Conservation (phyloP, 73 alveolate species). For the Breviolum minutum region DNA sequence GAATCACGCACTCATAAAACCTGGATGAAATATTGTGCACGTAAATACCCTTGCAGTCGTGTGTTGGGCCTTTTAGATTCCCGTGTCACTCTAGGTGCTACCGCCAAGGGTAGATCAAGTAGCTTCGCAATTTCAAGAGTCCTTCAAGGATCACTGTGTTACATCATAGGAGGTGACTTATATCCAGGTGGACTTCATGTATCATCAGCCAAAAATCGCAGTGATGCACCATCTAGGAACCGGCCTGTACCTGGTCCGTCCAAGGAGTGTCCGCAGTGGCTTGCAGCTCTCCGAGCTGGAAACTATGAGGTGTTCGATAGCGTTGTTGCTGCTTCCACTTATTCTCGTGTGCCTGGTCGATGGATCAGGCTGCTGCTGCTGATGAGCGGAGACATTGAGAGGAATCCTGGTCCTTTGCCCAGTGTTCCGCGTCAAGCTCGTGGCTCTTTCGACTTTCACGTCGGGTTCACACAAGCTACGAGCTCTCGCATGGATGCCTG, state of each 20-base stretch:
- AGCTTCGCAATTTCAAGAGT: neutral
- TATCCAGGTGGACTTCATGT: neutral
- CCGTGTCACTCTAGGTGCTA: neutral
- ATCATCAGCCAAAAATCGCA: neutral
- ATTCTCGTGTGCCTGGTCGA: neutral
- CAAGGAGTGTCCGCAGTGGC: neutral
- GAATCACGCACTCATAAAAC: neutral
- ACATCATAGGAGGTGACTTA: neutral
- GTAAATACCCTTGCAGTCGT: neutral
- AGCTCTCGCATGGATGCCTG: neutral
- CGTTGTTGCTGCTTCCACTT: neutral
- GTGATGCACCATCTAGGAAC: neutral
- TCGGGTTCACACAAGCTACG: neutral
- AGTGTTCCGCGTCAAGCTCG: neutral
- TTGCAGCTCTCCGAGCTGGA: neutral
- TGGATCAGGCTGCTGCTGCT: conserved; percentile 13
- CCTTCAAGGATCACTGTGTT: neutral
- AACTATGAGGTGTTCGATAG: neutral
- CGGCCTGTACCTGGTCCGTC: neutral
- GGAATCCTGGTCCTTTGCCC: neutral
- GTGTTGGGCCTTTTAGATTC: neutral
- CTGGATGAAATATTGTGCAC: neutral
- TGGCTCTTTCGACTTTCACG: neutral
- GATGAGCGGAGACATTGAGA: neutral
- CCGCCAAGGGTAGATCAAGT: neutral